Base-by-base conservation (phyloP, 2,329 filamentous ascomycete species). In the Pleurostoma richardsiae region DNA sequence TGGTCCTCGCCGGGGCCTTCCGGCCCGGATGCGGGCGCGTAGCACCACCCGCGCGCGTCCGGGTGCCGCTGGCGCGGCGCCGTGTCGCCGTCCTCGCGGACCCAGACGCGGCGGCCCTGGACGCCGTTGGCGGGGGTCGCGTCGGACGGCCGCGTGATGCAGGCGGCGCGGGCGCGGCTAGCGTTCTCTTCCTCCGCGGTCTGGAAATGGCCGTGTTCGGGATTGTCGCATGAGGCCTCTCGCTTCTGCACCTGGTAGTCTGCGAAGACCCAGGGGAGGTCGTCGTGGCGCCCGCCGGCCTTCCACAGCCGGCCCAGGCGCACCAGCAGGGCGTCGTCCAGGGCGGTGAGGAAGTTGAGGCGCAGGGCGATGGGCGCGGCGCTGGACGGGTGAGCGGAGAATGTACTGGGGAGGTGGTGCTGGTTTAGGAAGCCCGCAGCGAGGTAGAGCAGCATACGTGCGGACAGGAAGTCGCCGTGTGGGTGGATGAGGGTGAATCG, bases 371-470 rank as follows among this genome's bases (percentile, higher is more conserved):
- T 39, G 27, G 38, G 44, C 26, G 27, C 36, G 6, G 4, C 4
- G 30, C 38, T 47, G 4, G 29, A 27, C 4, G 4, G 2, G 2
- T 28, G 29, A 10, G 29, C 31, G 8, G 33, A 41, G 10, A 43
- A 8, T 5, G 1, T 31, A 5, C 4, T 6, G 4, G 47, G 10
- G 5, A 49, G 29, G 5, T 49, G 38, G 6, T 5, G 4, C n/a
- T 30, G 40, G 4, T 28, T 3, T 3, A 11, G 5, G 10, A 41
- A 46, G 11, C 44, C 44, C 3, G 19, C 8, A 10, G 44, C 29
- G 41, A 49, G 41, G 28, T 47, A 49, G 30, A 49, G 42, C 8
- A 43, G 10, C 47, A 49, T 49, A 39, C 47, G 47, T 19, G 47
- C 41, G 27, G 44, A 44, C 3, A 49, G 43, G 44, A 47, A 29